Base-by-base conservation (phyloP, 129 eudicot species). In the Glebionis coronaria region DNA sequence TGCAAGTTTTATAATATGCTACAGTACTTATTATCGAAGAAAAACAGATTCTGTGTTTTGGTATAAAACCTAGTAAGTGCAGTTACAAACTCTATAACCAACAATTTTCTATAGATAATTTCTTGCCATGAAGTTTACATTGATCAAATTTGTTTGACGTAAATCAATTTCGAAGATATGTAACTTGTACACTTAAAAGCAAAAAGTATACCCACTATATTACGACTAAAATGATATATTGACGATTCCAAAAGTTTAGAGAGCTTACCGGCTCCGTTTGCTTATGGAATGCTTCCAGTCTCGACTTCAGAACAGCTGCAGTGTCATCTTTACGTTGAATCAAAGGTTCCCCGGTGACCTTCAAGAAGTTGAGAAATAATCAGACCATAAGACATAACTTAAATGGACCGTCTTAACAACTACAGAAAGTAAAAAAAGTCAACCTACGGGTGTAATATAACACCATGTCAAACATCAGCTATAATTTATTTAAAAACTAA, bases 311-410 rank as follows among this genome's bases (percentile, higher is more conserved):
- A 67, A 88, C 96, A 27, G 95, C 92, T 64, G 91, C 84, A 16
- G 96, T 88, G 68, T 92, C 98, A 82, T 92, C 98, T 79, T 92
- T 88, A 23, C 96, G 88, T 84, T 92, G 98, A 78, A 92, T 84
- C 71, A 92, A 80, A 44, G 90, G 87, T 65, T 92, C 96, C 58
- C 98, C 98, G 44, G 96, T 88, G 63, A 85, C 95, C 98, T 91
- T 76, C 72, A 87, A 16, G 27, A 71, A 4, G 16, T 47, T 9
- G 13, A 64, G 5, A 59, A 69, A 67, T 12, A 47, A 61, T 73
- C 51, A 35, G 60, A 15, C 44, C 58, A 58, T 21, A 63, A 35
- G 51, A 25, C 49, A 60, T 31, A 69, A 47, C 46, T 54, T 44
- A 28, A 56, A 45, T 13, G 45, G 29, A 65, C 12, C 31, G 35